Evolutionary conservation across 805 yeast species (phyloP), one percentile per base, ranked within the genome.

Genomic region (Monosporozyma solicola): DNA sequence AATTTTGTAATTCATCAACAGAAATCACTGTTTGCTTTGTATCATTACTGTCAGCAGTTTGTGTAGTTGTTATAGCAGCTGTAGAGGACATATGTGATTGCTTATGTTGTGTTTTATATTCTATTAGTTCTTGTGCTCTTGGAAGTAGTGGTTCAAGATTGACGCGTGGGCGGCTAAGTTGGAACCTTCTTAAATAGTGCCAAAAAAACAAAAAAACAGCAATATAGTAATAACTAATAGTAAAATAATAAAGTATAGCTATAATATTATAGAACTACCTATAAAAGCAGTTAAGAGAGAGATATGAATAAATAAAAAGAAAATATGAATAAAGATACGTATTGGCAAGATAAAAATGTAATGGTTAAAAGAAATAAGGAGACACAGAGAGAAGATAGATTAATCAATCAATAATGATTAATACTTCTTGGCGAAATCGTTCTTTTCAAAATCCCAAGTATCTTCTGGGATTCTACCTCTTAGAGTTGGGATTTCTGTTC

Each of bases 391-490:
- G 9, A 41, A 20, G 10, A 20, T 6, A 41, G 15, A 27, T 27
- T 16, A 41, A 5, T 41, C 5, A 20, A 9, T 20, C 10, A 41
- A 22, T 20, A 22, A 7, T 44, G 47, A 44, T 47, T 20, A 47
- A 32, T 47, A 47, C 9, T 35, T 47, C 41, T 47, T 57, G 48
- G 72, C 72, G 54, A 82, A 73, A 55, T 72, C 77, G 56, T 72
- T 69, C 67, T 74, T 75, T 48, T 63, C 59, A 75, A 85, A 87
- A 72, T 82, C 80, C 95, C 95, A 92, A 66, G 96, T 84, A 76
- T 92, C 99, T 64, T 88, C 95, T 61, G 95, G 85, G 66, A 91
- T 84, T 80, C 99, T 87, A 59, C 99, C 99, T 80, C 99, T 88
- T 73, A 91, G 81, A 61, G 82, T 85, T 64, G 94, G 91, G 54